Conservation (phyloP, 495 filamentous ascomycete genomes). For the Hypoxylon crocopeplum region DNA sequence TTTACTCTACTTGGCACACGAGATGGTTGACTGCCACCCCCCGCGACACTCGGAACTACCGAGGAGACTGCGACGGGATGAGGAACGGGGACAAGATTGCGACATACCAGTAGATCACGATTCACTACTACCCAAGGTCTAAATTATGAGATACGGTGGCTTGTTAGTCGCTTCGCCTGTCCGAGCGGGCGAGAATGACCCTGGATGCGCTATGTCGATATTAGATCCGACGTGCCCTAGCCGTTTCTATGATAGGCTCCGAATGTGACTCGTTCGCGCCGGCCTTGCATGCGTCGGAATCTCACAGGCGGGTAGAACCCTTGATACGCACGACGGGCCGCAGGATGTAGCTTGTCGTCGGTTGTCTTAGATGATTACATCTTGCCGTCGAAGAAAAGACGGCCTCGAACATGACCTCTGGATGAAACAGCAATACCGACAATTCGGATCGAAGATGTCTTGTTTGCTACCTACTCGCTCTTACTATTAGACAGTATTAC, state of each 20-base stretch:
- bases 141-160: neutral
- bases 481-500: neutral
- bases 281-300: slow-evolving; percentile 15
- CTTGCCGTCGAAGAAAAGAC: neutral
- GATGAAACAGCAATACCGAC: slow-evolving; percentile 9
- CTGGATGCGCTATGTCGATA: neutral
- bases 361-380: slow-evolving; percentile 3
- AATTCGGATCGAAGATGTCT: neutral
- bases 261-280: slow-evolving; percentile 16
- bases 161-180: slow-evolving; percentile 1
- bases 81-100: slow-evolving; percentile 12
- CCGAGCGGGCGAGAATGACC: neutral
- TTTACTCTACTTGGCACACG: slow-evolving; percentile 5
- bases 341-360: slow-evolving; percentile 3
- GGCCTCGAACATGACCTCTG: neutral
- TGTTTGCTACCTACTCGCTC: neutral
- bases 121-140: neutral
- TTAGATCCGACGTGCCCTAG: neutral
- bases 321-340: slow-evolving; percentile 20
- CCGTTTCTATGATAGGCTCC: neutral
- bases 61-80: slow-evolving; percentile 23
- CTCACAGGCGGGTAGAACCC: slow-evolving; percentile 20
- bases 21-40: slow-evolving; percentile 17
- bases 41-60: slow-evolving; percentile 30
- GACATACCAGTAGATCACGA: slow-evolving; percentile 10